phyloP scores from a whole-genome alignment of 345 rosid species.

The Anacardium occidentale region DNA sequence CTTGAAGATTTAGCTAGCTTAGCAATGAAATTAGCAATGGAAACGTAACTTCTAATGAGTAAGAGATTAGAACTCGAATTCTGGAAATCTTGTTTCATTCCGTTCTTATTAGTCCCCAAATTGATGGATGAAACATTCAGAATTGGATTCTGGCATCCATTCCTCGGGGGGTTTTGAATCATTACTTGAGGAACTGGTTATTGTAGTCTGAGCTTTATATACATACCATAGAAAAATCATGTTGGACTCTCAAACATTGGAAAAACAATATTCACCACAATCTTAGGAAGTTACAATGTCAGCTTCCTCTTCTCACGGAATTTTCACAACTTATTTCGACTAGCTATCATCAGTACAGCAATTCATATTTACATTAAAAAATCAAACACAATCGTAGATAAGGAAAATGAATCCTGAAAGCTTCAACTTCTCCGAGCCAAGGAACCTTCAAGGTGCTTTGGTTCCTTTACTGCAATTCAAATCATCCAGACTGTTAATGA shows the following conservation, averaged over 20 bases:
- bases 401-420: slow-evolving; percentile 19
- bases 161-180: background rate
- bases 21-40: too few relatives aligned
- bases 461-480: slow-evolving; percentile 27
- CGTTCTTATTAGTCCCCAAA: background rate
- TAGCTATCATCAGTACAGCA: slow-evolving; percentile 22
- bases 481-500: background rate
- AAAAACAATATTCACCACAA: slow-evolving; percentile 11
- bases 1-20: too few relatives aligned
- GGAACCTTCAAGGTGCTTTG: slow-evolving; percentile 29
- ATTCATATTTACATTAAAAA: slow-evolving; percentile 38
- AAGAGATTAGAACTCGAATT: too few relatives aligned
- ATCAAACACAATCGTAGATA: slow-evolving; percentile 14
- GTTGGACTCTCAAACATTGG: background rate
- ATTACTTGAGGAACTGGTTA: background rate
- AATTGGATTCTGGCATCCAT: background rate
- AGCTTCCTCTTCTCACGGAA: background rate
- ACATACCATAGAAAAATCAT: slow-evolving; percentile 19
- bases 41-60: too few relatives aligned
- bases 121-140: background rate
- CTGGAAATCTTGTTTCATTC: too few relatives aligned
- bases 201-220: background rate
- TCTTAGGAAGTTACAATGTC: slow-evolving; percentile 16
- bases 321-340: slow-evolving; percentile 18
- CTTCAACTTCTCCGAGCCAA: slow-evolving; percentile 17